These are phyloP conservation scores for Gossypium trilobum DNA, from an alignment of 441 rosid species.

Conservation along the genomic window DNA sequence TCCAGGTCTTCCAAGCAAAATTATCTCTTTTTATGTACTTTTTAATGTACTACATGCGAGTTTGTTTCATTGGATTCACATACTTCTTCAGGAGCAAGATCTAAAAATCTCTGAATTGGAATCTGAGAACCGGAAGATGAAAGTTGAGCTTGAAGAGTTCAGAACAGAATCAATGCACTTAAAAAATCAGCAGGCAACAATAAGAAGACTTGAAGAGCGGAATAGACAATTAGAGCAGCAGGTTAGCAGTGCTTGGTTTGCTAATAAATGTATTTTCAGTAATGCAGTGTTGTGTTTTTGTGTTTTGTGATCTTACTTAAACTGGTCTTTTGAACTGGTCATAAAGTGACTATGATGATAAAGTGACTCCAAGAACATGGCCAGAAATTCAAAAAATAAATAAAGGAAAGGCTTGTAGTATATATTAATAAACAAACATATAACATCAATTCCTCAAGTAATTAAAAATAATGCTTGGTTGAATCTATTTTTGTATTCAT, in stretches of 20 bases:
- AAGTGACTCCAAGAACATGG: neutral
- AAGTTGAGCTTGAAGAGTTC: slow-evolving; percentile 91
- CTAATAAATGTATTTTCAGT: neutral
- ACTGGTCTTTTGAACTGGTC: neutral
- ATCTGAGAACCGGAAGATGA: slow-evolving; percentile 92
- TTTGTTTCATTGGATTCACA: slow-evolving; percentile 10
- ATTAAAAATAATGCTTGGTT: neutral
- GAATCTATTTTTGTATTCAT: neutral
- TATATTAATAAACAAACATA: neutral
- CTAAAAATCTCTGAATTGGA: slow-evolving; percentile 74
- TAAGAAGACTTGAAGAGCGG: slow-evolving; percentile 95
- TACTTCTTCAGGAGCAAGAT: slow-evolving; percentile 78
- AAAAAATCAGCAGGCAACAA: slow-evolving; percentile 95
- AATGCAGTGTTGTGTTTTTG: neutral
- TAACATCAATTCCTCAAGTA: neutral
- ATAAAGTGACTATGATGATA: neutral
- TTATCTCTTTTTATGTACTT: neutral
- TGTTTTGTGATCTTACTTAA: neutral
- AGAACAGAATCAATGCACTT: slow-evolving; percentile 91
- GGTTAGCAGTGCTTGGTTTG: slow-evolving; percentile 35
- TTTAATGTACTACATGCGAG: neutral
- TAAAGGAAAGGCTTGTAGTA: neutral
- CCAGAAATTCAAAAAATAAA: neutral
- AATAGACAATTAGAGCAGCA: slow-evolving; percentile 94
- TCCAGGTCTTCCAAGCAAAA: neutral